These are phyloP conservation scores for Carex littledalei DNA, from an alignment of 176 grass and related monocot species.

Conservation along the genomic window DNA sequence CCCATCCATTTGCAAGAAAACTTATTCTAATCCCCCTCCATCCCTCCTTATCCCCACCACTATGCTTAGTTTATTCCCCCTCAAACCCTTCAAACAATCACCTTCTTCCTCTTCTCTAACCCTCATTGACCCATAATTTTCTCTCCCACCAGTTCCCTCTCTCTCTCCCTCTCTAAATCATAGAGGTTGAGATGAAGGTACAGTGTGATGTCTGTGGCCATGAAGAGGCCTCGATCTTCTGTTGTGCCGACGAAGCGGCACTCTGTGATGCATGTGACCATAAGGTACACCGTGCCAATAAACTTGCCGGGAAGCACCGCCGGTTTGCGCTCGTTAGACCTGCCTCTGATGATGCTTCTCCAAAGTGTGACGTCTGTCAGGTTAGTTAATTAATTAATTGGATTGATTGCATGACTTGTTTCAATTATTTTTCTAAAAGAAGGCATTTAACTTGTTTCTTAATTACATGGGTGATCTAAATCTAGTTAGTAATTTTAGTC, in stretches of 20 bases:
- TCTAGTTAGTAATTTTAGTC: background rate
- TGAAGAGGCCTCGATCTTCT: constrained; percentile 62
- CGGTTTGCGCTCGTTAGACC: constrained; percentile 47
- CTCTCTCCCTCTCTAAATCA: background rate
- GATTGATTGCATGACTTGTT: background rate
- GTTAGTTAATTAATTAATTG: constrained; percentile 19
- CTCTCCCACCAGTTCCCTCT: background rate
- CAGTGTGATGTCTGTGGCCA: constrained; percentile 72
- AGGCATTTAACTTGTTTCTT: background rate
- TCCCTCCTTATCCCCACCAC: constrained; percentile 24
- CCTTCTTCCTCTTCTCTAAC: background rate
- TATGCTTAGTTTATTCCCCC: constrained; percentile 34
- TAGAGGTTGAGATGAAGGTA: constrained; percentile 47
- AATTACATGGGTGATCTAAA: background rate
- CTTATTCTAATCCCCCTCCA: background rate
- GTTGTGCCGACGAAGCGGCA: constrained; percentile 84
- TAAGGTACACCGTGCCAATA: constrained; percentile 78
- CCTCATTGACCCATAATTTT: background rate
- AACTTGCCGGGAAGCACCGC: constrained; percentile 73
- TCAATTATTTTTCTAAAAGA: background rate
- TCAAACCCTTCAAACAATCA: background rate
- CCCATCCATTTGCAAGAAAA: background rate
- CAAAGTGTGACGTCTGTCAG: constrained; percentile 82
- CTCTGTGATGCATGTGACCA: constrained; percentile 72
- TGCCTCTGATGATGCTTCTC: background rate